Percentiles rank a stretch among this genome's conserved stretches.
phyloP scores from a whole-genome alignment of 129 eudicot species.

The Erigeron canadensis region DNA sequence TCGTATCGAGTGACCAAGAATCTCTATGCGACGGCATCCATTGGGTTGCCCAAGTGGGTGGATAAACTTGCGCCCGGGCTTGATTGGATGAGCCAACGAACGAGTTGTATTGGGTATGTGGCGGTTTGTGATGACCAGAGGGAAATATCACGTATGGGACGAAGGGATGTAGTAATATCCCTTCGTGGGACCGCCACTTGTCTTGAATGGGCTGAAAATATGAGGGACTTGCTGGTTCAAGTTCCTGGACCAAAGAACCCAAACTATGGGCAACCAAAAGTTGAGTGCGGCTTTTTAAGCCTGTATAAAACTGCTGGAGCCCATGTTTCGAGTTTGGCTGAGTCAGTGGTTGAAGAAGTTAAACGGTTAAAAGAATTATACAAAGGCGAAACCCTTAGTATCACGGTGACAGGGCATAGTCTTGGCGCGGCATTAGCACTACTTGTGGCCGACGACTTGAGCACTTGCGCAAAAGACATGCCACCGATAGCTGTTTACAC shows the following conservation, averaged over 20 bases:
- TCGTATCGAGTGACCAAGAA: constrained; percentile 76
- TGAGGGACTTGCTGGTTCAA: constrained; percentile 57
- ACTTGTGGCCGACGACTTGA: constrained; percentile 70
- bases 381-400: constrained; percentile 77
- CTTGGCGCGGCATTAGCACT: constrained; percentile 94
- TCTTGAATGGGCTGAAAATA: constrained; percentile 88
- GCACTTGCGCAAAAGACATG: constrained; percentile 39
- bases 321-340: constrained; percentile 66
- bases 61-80: constrained; percentile 88
- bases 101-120: constrained; percentile 87
- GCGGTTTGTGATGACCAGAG: constrained; percentile 83
- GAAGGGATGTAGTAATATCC: constrained; percentile 83
- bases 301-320: constrained; percentile 53
- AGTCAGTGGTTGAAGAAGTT: constrained; percentile 59
- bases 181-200: constrained; percentile 96
- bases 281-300: constrained; percentile 80
- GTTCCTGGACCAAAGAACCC: constrained; percentile 35
- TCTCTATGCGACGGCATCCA: constrained; percentile 74
- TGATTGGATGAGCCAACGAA: constrained; percentile 93
- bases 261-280: constrained; percentile 53
- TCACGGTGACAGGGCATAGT: constrained; percentile 88
- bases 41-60: constrained; percentile 90
- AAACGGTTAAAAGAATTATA: constrained; percentile 49
- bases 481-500: constrained; percentile 89
- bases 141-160: constrained; percentile 91